Evolutionary conservation across 78 protist genomes (phyloP).

Genomic region (Planoprotostelium fungivorum): DNA sequence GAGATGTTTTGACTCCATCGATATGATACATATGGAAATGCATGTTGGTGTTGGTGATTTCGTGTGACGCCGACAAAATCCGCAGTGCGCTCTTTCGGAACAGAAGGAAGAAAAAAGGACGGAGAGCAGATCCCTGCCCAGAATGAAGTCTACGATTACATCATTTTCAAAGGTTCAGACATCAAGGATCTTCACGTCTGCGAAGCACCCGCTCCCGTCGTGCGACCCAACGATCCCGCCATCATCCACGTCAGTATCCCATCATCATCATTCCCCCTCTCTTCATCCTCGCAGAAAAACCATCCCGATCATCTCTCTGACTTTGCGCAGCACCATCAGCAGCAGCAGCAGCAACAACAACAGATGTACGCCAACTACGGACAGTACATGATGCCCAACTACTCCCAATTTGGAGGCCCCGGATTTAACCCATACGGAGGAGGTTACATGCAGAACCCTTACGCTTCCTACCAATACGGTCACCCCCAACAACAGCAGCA

Average conservation of each 20-base stretch:
- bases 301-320: not conserved
- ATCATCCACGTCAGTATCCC: not conserved
- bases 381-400: not conserved
- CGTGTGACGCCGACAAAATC: not conserved
- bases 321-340: not conserved
- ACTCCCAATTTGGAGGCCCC: not conserved
- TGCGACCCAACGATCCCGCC: slow-evolving; percentile 6
- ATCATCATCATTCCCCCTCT: not conserved
- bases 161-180: slow-evolving; percentile 59
- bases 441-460: not conserved
- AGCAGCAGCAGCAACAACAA: not conserved
- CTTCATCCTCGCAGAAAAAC: not conserved
- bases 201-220: slow-evolving; percentile 16
- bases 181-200: slow-evolving; percentile 67
- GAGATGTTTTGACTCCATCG: too few species aligned
- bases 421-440: not conserved
- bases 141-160: slow-evolving; percentile 43
- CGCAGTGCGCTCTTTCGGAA: slow-evolving; percentile 57
- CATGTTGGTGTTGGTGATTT: too few species aligned
- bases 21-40: too few species aligned
- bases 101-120: slow-evolving; percentile 64
- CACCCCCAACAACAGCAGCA: slow-evolving; percentile 1
- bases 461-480: not conserved
- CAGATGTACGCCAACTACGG: not conserved
- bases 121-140: slow-evolving; percentile 21